Percentiles rank a stretch among this genome's conserved stretches.
phyloP scores from a whole-genome alignment of 148 eudicot species.

The Camellia lanceoleosa region DNA sequence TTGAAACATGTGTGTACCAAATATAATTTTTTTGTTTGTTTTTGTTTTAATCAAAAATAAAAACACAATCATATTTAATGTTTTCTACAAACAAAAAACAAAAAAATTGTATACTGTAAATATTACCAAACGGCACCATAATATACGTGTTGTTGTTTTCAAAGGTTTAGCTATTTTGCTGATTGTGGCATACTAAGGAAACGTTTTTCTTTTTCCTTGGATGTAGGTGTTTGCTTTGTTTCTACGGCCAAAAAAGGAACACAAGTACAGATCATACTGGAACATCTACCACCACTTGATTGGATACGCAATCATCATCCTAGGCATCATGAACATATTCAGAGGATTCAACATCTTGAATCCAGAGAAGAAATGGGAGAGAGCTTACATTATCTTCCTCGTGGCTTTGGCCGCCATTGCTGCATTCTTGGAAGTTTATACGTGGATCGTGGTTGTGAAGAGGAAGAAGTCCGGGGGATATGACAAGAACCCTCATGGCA shows the following conservation, averaged over 20 bases:
- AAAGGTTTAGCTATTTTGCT: too few relatives aligned
- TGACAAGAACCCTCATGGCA: constrained; percentile 10
- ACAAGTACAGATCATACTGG: constrained; percentile 65
- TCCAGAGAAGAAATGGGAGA: constrained; percentile 49
- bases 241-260: constrained; percentile 62
- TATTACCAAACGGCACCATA: too few relatives aligned
- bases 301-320: constrained; percentile 44
- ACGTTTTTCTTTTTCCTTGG: too few relatives aligned
- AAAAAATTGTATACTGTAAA: too few relatives aligned
- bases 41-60: too few relatives aligned
- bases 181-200: too few relatives aligned
- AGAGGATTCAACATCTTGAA: constrained; percentile 53
- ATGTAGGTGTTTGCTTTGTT: constrained; percentile 47
- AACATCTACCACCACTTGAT: constrained; percentile 53
- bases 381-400: constrained; percentile 40
- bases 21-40: too few relatives aligned
- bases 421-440: constrained; percentile 39
- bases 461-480: constrained; percentile 31
- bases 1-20: too few relatives aligned
- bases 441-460: constrained; percentile 42
- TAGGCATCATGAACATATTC: constrained; percentile 49
- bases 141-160: too few relatives aligned
- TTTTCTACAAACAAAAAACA: too few relatives aligned
- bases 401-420: constrained; percentile 33
- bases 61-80: too few relatives aligned